Evolutionary conservation across 768 basidiomycete species (phyloP), one percentile per base, ranked within the genome.

Genomic region (Mycena albidolilacea): DNA sequence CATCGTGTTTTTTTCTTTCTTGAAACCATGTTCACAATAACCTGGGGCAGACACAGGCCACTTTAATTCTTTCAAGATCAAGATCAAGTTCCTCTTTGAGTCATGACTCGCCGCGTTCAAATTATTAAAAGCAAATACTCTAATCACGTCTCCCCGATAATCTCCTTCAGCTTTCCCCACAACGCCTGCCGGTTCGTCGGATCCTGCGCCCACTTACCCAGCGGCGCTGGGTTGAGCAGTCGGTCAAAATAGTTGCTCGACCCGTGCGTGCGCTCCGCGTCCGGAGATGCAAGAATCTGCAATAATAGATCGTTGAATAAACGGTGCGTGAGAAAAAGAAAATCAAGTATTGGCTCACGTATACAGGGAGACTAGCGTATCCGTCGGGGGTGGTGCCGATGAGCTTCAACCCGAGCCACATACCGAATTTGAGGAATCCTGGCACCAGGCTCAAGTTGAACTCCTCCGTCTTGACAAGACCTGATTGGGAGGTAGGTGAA

Each of bases 401-500:
- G 61, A 69, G 39, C 61, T 57, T 43, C 21, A 69, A 43, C 12
- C 68, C 68, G 2, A 69, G 1, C 68, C 68, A 69, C 50, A 63
- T 37, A 0, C 35, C 0, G 10, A 15, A 21, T 11, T 55, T 54
- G 52, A 69, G 2, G 19, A 19, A 50, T 1, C 48, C 50, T 2
- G 68, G 68, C 3, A 30, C 8, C 7, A 37, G 2, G 52, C 38
- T 62, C 4, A 21, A 15, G 52, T 37, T 19, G 52, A 69, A 69
- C 9, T 69, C 23, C 23, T 69, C 68, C 5, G 50, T 54, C 8
- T 48, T 37, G 10, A 69, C 68, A 6, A 69, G 68, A 0, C 68
- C 68, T 63, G 30, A 52, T 50, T 9, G 3, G 37, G 12, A 19
- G 4, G 39, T 4, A 50, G 30, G 6, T 3, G 19, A n/a, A 5